A percentile compares a stretch with the other conserved stretches of the same genome.
These are phyloP conservation scores for Mercurialis annua DNA, from an alignment of 345 rosid genomes.

Conservation along the genomic window DNA sequence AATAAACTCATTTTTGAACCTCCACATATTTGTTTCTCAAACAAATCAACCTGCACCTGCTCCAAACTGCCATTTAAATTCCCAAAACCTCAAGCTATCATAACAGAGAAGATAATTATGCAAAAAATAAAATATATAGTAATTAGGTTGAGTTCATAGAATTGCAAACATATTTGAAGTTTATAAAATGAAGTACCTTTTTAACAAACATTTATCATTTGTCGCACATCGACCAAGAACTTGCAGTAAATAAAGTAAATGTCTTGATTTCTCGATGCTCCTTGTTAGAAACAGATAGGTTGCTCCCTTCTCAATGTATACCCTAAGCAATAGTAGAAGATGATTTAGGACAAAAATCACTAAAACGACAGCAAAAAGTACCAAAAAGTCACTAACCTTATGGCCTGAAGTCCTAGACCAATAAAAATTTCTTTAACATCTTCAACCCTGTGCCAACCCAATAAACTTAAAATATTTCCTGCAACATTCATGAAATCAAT, in stretches of 20 bases:
- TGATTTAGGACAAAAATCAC: slow-evolving; percentile 22
- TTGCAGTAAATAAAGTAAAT: slow-evolving; percentile 51
- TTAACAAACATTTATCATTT: slow-evolving; percentile 39
- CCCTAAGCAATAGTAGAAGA: slow-evolving; percentile 37
- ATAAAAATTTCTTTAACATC: slow-evolving; percentile 67
- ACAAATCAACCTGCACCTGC: slow-evolving; percentile 71
- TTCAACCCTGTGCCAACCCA: slow-evolving; percentile 57
- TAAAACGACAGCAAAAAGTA: slow-evolving; percentile 14
- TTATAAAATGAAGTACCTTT: slow-evolving; percentile 50
- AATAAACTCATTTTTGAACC: slow-evolving; percentile 59
- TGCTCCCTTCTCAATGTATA: slow-evolving; percentile 45
- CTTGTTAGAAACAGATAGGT: slow-evolving; percentile 62
- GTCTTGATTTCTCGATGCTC: slow-evolving; percentile 63
- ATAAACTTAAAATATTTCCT: slow-evolving; percentile 62
- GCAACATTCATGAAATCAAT: slow-evolving; percentile 29
- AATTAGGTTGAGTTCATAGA: slow-evolving; percentile 3
- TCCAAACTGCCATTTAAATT: slow-evolving; percentile 86
- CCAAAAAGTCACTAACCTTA: slow-evolving; percentile 61
- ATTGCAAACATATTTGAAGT: background rate
- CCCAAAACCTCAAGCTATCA: slow-evolving; percentile 43
- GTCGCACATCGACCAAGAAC: slow-evolving; percentile 37
- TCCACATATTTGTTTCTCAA: slow-evolving; percentile 72
- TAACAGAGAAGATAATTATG: slow-evolving; percentile 24
- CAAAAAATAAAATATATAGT: slow-evolving; percentile 2
- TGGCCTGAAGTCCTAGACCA: slow-evolving; percentile 82